Conservation (phyloP, 2,329 filamentous ascomycete species). For the Penicillium sp. region DNA sequence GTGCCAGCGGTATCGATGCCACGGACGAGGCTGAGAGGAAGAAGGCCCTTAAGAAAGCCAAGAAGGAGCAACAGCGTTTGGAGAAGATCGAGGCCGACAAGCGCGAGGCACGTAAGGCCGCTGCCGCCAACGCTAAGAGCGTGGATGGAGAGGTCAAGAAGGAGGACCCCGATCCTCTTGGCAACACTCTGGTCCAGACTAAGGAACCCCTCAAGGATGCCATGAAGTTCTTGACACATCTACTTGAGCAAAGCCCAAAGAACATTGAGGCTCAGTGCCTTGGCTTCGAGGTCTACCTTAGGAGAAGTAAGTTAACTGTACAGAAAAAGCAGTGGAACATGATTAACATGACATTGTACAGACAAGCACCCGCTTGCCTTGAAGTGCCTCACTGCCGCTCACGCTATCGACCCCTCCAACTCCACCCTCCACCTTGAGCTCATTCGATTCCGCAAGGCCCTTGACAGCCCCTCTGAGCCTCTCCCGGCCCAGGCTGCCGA, state of each 20-base stretch:
- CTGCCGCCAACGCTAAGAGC: constrained; percentile 57
- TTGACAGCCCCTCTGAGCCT: constrained; percentile 55
- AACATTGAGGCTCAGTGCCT: constrained; percentile 75
- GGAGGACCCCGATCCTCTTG: constrained; percentile 83
- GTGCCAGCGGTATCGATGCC: constrained; percentile 48
- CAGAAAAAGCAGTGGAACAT: background rate
- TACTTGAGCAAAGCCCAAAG: constrained; percentile 77
- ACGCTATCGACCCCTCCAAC: constrained; percentile 63
- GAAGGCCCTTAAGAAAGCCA: constrained; percentile 85
- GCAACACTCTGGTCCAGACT: constrained; percentile 73
- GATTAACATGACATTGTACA: constrained; percentile 39
- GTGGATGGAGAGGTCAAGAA: constrained; percentile 64
- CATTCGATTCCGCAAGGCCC: constrained; percentile 61
- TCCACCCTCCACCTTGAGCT: constrained; percentile 72
- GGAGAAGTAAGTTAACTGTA: constrained; percentile 62
- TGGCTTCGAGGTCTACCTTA: constrained; percentile 85
- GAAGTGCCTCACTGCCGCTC: constrained; percentile 73
- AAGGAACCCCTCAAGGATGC: constrained; percentile 78
- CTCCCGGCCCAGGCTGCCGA: constrained; percentile 62
- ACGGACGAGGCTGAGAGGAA: constrained; percentile 64
- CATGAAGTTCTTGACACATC: constrained; percentile 75
- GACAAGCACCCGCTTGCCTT: constrained; percentile 85
- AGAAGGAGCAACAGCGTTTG: constrained; percentile 68
- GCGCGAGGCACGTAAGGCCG: constrained; percentile 76
- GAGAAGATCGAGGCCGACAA: constrained; percentile 78